A percentile compares a stretch with the other conserved stretches of the same genome.
Evolutionary conservation across 805 yeast species (phyloP).

Genomic region (Hanseniaspora guilliermondii): DNA sequence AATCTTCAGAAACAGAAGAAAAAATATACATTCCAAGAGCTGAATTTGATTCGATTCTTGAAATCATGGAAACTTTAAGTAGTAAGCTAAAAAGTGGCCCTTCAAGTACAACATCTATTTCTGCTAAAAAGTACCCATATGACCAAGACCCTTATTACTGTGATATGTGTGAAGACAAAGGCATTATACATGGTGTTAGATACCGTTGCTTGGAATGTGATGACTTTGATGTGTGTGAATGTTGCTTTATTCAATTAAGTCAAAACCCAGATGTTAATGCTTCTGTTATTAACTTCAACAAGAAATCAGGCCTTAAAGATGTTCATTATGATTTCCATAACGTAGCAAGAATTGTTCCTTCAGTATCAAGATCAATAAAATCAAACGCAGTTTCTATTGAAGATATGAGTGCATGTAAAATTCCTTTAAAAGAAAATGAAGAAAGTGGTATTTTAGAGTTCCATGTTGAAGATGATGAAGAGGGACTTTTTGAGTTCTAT

Average conservation of each 20-base stretch:
- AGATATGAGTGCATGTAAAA: too few species aligned
- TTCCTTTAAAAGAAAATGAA: background rate
- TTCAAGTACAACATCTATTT: background rate
- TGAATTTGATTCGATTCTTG: background rate
- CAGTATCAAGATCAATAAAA: background rate
- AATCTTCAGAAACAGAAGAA: background rate
- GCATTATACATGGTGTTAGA: slow-evolving; percentile 29
- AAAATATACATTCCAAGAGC: background rate
- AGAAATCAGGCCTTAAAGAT: background rate
- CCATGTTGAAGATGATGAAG: slow-evolving; percentile 18
- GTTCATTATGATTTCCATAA: slow-evolving; percentile 1
- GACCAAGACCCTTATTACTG: background rate
- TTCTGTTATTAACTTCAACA: background rate
- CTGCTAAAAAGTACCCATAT: background rate
- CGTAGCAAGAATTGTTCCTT: background rate
- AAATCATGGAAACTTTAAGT: background rate
- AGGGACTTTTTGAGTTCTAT: slow-evolving; percentile 21
- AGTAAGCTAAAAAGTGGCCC: background rate
- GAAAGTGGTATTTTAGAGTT: slow-evolving; percentile 4
- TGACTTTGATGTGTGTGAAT: slow-evolving; percentile 38
- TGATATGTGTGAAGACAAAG: background rate
- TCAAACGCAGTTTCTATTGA: too few species aligned
- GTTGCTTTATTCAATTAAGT: slow-evolving; percentile 19
- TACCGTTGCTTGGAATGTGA: slow-evolving; percentile 37
- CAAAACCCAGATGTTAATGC: background rate